These are phyloP conservation scores for Ceratocystis harringtonii DNA, from an alignment of 2,329 filamentous ascomycete species.

Conservation along the genomic window DNA sequence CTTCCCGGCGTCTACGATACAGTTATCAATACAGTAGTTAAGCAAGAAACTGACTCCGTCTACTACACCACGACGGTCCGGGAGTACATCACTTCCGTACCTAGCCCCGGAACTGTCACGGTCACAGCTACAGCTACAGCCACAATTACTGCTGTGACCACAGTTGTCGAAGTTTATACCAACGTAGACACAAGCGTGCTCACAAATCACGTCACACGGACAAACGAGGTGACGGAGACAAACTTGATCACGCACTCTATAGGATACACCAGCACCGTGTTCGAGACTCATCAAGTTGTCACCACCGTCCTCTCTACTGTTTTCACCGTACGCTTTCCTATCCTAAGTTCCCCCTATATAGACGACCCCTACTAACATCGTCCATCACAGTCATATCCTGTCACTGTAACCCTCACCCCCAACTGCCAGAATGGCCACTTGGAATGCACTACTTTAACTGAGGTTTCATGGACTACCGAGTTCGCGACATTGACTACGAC, in stretches of 20 bases:
- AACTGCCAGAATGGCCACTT: conserved; percentile 3
- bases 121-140: conserved; percentile 18
- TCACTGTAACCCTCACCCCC: conserved; percentile 19
- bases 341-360: not conserved
- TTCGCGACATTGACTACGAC: conserved; percentile 19
- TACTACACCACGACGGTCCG: not conserved
- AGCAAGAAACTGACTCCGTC: not conserved
- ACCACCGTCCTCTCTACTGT: conserved; percentile 19
- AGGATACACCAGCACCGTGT: conserved; percentile 12
- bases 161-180: conserved; percentile 12
- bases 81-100: not conserved
- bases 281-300: conserved; percentile 17
- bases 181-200: conserved; percentile 1
- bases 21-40: not conserved
- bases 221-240: conserved; percentile 1
- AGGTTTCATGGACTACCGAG: conserved; percentile 18
- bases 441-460: conserved; percentile 7
- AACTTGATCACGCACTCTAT: conserved; percentile 6
- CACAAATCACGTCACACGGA: not conserved
- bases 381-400: conserved; percentile 19
- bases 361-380: conserved; percentile 4
- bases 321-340: conserved; percentile 10
- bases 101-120: conserved; percentile 3
- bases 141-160: conserved; percentile 17
- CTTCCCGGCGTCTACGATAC: not conserved